phyloP scores from a whole-genome alignment of 768 basidiomycete species.

The Leccinum ochraceum region DNA sequence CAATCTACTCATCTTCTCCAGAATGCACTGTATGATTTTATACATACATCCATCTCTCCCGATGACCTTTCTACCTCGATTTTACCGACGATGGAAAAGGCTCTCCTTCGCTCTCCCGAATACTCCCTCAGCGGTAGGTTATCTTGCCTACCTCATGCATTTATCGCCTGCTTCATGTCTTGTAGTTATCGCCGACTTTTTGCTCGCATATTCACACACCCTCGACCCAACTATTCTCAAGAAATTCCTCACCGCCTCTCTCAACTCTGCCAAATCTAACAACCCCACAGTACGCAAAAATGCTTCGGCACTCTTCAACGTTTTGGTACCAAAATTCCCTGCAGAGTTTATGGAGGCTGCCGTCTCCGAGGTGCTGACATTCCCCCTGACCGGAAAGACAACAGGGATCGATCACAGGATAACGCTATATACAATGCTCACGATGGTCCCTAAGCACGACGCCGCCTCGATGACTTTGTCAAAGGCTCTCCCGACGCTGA shows the following conservation, averaged over 20 bases:
- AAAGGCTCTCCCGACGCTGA: slow-evolving; percentile 41
- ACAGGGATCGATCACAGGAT: slow-evolving; percentile 83
- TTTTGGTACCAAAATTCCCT: too few species aligned
- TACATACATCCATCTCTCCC: slow-evolving; percentile 44
- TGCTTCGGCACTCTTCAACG: too few species aligned
- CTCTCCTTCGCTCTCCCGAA: slow-evolving; percentile 81
- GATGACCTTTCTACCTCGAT: slow-evolving; percentile 47
- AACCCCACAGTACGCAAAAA: too few species aligned
- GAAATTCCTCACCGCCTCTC: too few species aligned
- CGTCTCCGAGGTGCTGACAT: too few species aligned
- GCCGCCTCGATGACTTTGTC: slow-evolving; percentile 47
- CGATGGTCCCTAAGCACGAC: slow-evolving; percentile 48
- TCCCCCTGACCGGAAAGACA: too few species aligned
- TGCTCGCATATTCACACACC: too few species aligned
- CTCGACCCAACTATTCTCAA: too few species aligned
- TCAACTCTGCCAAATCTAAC: too few species aligned
- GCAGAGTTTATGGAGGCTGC: too few species aligned
- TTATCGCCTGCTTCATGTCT: too few species aligned
- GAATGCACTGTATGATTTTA: slow-evolving; percentile 61
- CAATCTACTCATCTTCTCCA: slow-evolving; percentile 27
- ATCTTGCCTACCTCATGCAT: not conserved
- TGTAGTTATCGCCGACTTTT: too few species aligned
- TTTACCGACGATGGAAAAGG: slow-evolving; percentile 77
- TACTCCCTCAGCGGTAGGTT: slow-evolving; percentile 61
- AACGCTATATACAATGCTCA: slow-evolving; percentile 78